Percentiles rank a stretch among this genome's conserved stretches.
Conservation (phyloP, 2,329 filamentous ascomycete species). For the Trichoderma sp. region DNA sequence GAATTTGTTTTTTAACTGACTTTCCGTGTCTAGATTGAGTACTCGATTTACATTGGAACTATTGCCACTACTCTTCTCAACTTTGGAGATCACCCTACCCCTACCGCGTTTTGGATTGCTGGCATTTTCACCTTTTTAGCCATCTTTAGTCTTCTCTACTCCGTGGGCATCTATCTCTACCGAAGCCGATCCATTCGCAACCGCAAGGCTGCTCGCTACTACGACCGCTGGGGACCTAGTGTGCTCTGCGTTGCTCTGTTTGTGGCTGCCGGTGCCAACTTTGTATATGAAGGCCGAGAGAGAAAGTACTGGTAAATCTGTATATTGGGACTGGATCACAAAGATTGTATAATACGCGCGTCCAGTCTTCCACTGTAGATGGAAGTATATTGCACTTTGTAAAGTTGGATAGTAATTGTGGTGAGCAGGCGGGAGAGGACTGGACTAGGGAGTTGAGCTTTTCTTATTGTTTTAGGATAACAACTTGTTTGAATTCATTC, state of each 20-base stretch:
- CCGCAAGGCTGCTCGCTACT: conserved; percentile 82
- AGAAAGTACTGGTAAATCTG: conserved; percentile 49
- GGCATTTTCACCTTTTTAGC: conserved; percentile 82
- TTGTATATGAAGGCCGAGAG: conserved; percentile 71
- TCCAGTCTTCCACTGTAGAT: not conserved
- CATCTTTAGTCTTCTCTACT: conserved; percentile 75
- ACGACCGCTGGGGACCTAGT: conserved; percentile 84
- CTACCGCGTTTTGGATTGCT: conserved; percentile 64
- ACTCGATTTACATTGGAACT: conserved; percentile 88
- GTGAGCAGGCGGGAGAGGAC: not conserved
- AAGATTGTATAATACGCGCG: not conserved
- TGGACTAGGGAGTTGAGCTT: not conserved
- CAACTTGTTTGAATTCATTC: not conserved
- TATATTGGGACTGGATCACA: not conserved
- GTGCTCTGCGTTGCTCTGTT: conserved; percentile 72
- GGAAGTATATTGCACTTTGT: not conserved
- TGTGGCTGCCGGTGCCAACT: conserved; percentile 72
- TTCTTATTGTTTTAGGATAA: not conserved
- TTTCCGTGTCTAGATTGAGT: conserved; percentile 66
- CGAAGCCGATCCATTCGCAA: conserved; percentile 81
- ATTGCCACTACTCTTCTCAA: conserved; percentile 83
- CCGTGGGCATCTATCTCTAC: conserved; percentile 81
- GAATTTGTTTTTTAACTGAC: conserved; percentile 23
- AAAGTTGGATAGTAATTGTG: not conserved
- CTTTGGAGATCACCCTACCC: conserved; percentile 62